These are phyloP conservation scores for Kodamaea derodonti DNA, from an alignment of 1,139 yeast species.

Conservation along the genomic window DNA sequence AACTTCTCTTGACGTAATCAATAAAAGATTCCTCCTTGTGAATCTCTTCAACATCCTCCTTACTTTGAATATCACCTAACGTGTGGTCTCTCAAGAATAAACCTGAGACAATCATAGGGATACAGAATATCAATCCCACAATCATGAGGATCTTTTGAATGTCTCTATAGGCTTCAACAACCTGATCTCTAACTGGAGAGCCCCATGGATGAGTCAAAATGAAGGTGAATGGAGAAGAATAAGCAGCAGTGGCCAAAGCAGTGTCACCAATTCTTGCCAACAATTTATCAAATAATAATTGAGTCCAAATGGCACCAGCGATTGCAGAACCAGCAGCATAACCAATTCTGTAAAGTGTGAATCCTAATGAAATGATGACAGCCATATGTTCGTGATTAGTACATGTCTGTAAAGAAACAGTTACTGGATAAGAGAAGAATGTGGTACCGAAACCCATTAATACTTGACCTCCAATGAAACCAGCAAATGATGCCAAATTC, in stretches of 20 bases:
- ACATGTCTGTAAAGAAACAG: conserved; percentile 31
- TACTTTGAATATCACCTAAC: conserved; percentile 16
- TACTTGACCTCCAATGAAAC: conserved; percentile 32
- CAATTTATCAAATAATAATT: conserved; percentile 19
- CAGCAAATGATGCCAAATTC: conserved; percentile 23
- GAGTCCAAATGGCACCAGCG: conserved; percentile 40
- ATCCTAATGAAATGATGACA: conserved; percentile 28
- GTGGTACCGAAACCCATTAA: conserved; percentile 37
- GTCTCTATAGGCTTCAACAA: conserved; percentile 31
- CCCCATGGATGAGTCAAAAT: conserved; percentile 29
- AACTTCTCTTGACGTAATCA: conserved; percentile 1
- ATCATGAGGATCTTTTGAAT: conserved; percentile 31
- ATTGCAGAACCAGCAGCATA: conserved; percentile 33
- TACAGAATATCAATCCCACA: conserved; percentile 30
- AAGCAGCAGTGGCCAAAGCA: conserved; percentile 25
- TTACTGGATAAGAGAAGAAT: conserved; percentile 34
- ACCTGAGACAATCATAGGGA: conserved; percentile 27
- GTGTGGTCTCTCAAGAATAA: conserved; percentile 33
- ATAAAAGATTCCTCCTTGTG: conserved; percentile 1
- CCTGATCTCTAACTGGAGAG: conserved; percentile 27
- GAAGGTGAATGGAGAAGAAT: conserved; percentile 26
- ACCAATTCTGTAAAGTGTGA: conserved; percentile 34
- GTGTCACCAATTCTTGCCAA: conserved; percentile 18
- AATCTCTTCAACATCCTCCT: conserved; percentile 3
- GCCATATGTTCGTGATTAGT: conserved; percentile 39